Percentiles rank a stretch among this genome's conserved stretches.
Evolutionary conservation across 2,329 filamentous ascomycete species (phyloP).

Genomic region (Diaporthe ampelina): DNA sequence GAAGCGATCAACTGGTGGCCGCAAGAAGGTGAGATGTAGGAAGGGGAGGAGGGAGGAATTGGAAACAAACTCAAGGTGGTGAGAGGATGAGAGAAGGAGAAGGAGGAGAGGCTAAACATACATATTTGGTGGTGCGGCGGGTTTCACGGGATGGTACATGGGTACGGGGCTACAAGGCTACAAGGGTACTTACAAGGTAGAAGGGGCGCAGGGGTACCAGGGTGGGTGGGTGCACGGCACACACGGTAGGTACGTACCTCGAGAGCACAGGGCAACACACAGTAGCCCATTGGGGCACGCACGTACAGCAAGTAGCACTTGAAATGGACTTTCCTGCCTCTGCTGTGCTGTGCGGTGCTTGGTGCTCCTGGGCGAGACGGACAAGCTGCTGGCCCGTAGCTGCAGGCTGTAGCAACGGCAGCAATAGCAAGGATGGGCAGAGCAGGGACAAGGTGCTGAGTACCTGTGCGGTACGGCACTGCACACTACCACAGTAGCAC

Average conservation of each 20-base stretch:
- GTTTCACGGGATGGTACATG: slow-evolving; percentile 26
- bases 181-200: background rate
- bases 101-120: slow-evolving; percentile 29
- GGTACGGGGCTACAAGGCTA: slow-evolving; percentile 5
- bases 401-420: background rate
- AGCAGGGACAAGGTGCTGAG: slow-evolving; percentile 12
- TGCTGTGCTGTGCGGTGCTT: slow-evolving; percentile 4
- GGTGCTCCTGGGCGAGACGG: background rate
- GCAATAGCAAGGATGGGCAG: background rate
- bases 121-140: slow-evolving; percentile 33
- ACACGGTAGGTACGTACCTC: background rate
- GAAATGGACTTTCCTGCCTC: slow-evolving; percentile 4
- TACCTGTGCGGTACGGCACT: slow-evolving; percentile 17
- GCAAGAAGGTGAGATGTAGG: background rate
- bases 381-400: background rate
- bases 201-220: background rate
- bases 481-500: background rate
- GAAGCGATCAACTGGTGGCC: background rate
- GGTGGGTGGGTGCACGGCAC: background rate
- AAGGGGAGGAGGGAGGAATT: slow-evolving; percentile 19
- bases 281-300: background rate
- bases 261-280: background rate
- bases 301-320: slow-evolving; percentile 15
- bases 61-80: slow-evolving; percentile 22
- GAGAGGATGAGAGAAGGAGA: slow-evolving; percentile 25